A percentile compares a stretch with the other conserved stretches of the same genome.
These are phyloP conservation scores for Capsaspora owczarzaki DNA, from an alignment of 78 protist species.

Conservation along the genomic window DNA sequence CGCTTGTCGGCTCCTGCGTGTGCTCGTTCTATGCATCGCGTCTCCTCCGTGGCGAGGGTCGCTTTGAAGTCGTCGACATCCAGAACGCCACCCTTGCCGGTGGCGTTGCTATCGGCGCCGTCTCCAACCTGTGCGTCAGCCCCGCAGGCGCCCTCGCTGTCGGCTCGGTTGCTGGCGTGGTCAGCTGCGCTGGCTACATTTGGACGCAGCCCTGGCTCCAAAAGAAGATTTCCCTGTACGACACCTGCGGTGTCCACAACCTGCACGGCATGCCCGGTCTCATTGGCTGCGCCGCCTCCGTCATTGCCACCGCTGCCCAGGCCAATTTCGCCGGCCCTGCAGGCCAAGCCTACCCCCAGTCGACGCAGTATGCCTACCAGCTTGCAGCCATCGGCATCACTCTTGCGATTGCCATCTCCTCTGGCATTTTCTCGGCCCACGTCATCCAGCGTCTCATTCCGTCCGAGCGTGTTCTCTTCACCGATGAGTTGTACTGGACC, in stretches of 20 bases:
- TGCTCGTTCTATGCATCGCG: conserved; percentile 29
- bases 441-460: too few species aligned
- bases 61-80: conserved; percentile 37
- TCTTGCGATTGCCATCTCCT: too few species aligned
- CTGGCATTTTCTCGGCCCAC: too few species aligned
- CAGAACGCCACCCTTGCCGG: conserved; percentile 90
- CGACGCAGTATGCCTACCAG: too few species aligned
- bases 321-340: too few species aligned
- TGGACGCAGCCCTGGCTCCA: conserved; percentile 31
- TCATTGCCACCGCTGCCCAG: conserved; percentile 1
- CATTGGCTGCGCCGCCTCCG: conserved; percentile 38
- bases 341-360: too few species aligned
- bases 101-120: conserved; percentile 84
- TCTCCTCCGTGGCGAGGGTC: background rate
- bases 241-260: conserved; percentile 72
- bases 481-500: too few species aligned
- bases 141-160: conserved; percentile 53
- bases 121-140: conserved; percentile 44
- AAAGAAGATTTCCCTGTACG: conserved; percentile 38
- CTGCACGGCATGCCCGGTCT: conserved; percentile 92
- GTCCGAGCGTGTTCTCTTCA: too few species aligned
- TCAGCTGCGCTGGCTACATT: conserved; percentile 58
- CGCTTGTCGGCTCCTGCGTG: conserved; percentile 22
- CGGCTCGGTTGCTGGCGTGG: conserved; percentile 67
- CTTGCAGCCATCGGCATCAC: too few species aligned